These are phyloP conservation scores for Crucihimalaya himalaica DNA, from an alignment of 345 rosid genomes.

Conservation along the genomic window DNA sequence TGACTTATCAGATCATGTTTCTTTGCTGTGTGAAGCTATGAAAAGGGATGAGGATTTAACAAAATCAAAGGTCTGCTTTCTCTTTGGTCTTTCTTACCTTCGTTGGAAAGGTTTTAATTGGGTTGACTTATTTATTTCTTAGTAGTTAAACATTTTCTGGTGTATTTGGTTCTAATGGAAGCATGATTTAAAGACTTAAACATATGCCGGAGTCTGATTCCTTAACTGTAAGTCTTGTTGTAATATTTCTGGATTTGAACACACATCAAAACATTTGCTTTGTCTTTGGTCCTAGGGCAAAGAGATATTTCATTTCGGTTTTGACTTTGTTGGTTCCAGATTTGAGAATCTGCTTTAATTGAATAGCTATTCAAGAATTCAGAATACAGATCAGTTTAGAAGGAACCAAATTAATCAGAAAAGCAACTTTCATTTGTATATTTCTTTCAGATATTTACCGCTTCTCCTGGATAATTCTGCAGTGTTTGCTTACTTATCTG, in stretches of 20 bases:
- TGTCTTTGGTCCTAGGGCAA: background rate
- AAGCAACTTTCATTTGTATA: background rate
- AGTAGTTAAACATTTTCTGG: background rate
- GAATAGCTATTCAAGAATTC: background rate
- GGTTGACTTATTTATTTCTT: background rate
- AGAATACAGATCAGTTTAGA: background rate
- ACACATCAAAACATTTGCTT: background rate
- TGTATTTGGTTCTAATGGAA: background rate
- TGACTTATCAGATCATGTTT: constrained; percentile 54
- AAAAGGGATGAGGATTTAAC: constrained; percentile 51
- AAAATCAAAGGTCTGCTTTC: constrained; percentile 53
- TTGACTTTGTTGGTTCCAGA: background rate
- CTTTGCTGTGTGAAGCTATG: constrained; percentile 51
- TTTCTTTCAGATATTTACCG: background rate
- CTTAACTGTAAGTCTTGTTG: background rate
- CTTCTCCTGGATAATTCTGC: constrained; percentile 8
- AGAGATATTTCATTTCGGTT: background rate
- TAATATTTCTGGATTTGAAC: background rate
- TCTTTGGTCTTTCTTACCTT: constrained; percentile 25
- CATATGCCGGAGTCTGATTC: background rate
- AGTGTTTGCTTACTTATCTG: constrained; percentile 26
- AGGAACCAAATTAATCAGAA: background rate
- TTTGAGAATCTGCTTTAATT: background rate
- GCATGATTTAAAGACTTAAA: background rate
- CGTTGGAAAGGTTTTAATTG: background rate